Conservation (phyloP, 2,329 filamentous ascomycete species). For the Diaporthe capsici region DNA sequence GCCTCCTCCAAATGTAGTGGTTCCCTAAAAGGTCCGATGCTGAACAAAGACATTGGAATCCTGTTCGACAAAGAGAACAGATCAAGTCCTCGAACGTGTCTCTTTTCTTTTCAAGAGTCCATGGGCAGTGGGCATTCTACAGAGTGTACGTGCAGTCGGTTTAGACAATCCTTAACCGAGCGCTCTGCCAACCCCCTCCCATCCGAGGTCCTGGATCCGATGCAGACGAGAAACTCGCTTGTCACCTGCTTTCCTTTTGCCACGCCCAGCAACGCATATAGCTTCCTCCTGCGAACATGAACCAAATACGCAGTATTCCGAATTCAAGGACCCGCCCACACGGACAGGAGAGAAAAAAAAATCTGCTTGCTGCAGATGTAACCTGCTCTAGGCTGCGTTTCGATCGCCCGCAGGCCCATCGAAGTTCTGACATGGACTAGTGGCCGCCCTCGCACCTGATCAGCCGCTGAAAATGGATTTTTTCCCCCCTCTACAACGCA, state of each 20-base stretch:
- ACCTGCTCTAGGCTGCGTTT: background rate
- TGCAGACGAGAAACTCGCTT: background rate
- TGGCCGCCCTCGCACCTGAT: background rate
- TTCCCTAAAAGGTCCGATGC: background rate
- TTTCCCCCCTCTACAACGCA: background rate
- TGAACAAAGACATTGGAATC: background rate
- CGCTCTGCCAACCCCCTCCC: background rate
- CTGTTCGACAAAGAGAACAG: background rate
- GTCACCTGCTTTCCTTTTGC: background rate
- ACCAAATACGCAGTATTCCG: background rate
- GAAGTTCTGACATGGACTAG: background rate
- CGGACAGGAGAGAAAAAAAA: background rate
- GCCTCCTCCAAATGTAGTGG: background rate
- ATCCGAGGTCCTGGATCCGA: background rate
- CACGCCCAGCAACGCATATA: constrained; percentile 1
- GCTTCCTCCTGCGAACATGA: background rate
- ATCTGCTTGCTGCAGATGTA: constrained; percentile 17
- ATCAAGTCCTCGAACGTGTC: background rate
- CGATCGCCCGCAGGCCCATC: background rate
- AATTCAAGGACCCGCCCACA: background rate
- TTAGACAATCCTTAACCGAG: background rate
- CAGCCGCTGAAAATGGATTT: background rate
- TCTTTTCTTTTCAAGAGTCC: background rate
- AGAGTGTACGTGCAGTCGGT: too few species aligned
- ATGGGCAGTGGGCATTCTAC: background rate